Evolutionary conservation across 2,329 filamentous ascomycete genomes (phyloP), one percentile per base, ranked within the genome.

Genomic region (Parascedosporium putredinis): DNA sequence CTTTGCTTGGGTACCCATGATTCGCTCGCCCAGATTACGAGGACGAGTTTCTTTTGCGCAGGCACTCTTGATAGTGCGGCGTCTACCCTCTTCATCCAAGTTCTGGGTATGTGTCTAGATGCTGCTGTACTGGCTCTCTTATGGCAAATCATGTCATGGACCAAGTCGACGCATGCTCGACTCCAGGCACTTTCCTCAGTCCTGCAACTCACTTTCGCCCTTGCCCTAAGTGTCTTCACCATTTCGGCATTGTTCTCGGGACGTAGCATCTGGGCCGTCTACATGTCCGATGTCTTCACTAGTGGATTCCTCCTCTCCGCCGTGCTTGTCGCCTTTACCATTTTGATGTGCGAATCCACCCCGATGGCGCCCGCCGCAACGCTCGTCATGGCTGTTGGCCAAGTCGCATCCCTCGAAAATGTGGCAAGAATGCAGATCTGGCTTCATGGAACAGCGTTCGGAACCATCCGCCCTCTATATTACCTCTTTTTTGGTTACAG

Each of bases 11-110:
- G 73, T 2, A 66, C 70, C 3, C 74, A 66, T 50, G 57, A 68
- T 2, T 62, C 68, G 14, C 56, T 66, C 2, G 62, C 63, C 12
- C 64, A 67, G n/a, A 62, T 63, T 3, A 57, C 59, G 16, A 61
- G 57, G n/a, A 78, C 75, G 10, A 75, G 72, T 0, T 76, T 72
- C 51, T 68, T 77, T 50, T 80, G 76, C 55, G 72, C 75, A 16
- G 54, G 64, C 4, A 55, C 64, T 3, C 53, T 66, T 12, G 74
- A 76, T 49, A 67, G 62, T 47, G 59, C 59, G 3, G 56, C 60
- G 4, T 59, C 59, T 16, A 60, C 70, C 1, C 54, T 71, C 1
- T 53, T 63, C n/a, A 55, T 72, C 5, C 76, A 78, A 53, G 53
- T 67, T 45, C 16, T 66, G 1, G 71, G 72, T 0, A 58, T 78